Evolutionary conservation across 1,284 basidiomycete species (phyloP).

Genomic region (Clitocybe nebularis): DNA sequence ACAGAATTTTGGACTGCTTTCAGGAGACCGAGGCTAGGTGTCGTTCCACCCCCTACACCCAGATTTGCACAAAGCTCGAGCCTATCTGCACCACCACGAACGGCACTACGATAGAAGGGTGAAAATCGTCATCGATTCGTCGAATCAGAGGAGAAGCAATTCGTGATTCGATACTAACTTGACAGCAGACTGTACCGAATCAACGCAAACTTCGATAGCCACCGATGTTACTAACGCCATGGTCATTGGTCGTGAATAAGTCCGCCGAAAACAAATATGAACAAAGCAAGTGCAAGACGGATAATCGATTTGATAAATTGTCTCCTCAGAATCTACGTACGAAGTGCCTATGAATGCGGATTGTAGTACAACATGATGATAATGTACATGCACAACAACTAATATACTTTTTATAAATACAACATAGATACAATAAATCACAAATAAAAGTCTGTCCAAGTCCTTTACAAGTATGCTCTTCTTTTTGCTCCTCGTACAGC

Average conservation of each 20-base stretch:
- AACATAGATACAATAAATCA: slow-evolving; percentile 28
- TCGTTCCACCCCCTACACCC: slow-evolving; percentile 71
- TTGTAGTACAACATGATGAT: slow-evolving; percentile 16
- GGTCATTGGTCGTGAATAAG: neutral
- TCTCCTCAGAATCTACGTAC: slow-evolving; percentile 1
- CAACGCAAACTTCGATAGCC: slow-evolving; percentile 72
- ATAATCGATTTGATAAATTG: too few relatives aligned
- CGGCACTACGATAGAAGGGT: slow-evolving; percentile 43
- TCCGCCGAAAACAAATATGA: too few relatives aligned
- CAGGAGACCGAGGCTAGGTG: slow-evolving; percentile 70
- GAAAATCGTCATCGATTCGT: slow-evolving; percentile 3
- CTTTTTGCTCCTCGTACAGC: slow-evolving; percentile 54
- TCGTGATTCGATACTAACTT: slow-evolving; percentile 41
- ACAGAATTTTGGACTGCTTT: slow-evolving; percentile 46
- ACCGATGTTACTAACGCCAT: slow-evolving; percentile 16
- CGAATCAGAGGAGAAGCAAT: slow-evolving; percentile 9
- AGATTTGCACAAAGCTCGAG: slow-evolving; percentile 78
- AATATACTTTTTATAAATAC: slow-evolving; percentile 22
- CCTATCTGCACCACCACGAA: slow-evolving; percentile 64
- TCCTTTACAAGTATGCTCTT: slow-evolving; percentile 36
- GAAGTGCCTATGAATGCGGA: slow-evolving; percentile 15
- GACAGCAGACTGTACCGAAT: slow-evolving; percentile 71
- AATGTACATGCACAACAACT: slow-evolving; percentile 17
- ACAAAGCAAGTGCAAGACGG: too few relatives aligned
- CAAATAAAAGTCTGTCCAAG: slow-evolving; percentile 5